phyloP scores from a whole-genome alignment of 345 rosid genomes.

The Eucalyptus dawsonii region DNA sequence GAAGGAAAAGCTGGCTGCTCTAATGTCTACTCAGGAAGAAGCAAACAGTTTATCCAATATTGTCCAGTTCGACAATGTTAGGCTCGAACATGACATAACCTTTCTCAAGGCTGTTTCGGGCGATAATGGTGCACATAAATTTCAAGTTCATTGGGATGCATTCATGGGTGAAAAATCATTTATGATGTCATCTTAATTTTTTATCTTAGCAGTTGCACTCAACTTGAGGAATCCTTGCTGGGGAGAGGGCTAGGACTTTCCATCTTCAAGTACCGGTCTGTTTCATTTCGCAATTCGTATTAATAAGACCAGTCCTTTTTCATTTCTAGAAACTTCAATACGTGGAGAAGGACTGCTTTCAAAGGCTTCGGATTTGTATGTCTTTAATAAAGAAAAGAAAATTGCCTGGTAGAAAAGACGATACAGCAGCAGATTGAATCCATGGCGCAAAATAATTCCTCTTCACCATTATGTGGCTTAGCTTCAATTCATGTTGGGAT shows the following conservation, averaged over 20 bases:
- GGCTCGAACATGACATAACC: slow-evolving; percentile 96
- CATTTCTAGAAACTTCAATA: neutral
- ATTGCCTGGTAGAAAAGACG: neutral
- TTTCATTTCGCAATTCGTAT: neutral
- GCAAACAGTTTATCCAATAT: slow-evolving; percentile 75
- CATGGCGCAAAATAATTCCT: neutral
- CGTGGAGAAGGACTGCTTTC: neutral
- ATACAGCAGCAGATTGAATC: no score
- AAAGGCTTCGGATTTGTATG: neutral
- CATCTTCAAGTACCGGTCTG: slow-evolving; percentile 53
- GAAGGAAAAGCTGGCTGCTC: slow-evolving; percentile 63
- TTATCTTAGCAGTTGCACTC: slow-evolving; percentile 65
- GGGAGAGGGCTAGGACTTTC: slow-evolving; percentile 87
- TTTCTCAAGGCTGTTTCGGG: slow-evolving; percentile 91
- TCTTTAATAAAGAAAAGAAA: neutral
- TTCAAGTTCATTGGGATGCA: neutral
- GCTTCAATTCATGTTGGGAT: neutral
- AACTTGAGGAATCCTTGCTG: slow-evolving; percentile 86
- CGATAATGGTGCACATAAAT: slow-evolving; percentile 41
- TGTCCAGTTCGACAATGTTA: slow-evolving; percentile 80
- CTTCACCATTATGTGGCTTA: neutral
- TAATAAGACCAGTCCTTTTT: neutral
- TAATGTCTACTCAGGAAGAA: slow-evolving; percentile 78
- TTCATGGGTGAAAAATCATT: neutral
- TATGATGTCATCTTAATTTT: neutral